Evolutionary conservation across 2,329 filamentous ascomycete species (phyloP).

Genomic region (Alternaria triticina): DNA sequence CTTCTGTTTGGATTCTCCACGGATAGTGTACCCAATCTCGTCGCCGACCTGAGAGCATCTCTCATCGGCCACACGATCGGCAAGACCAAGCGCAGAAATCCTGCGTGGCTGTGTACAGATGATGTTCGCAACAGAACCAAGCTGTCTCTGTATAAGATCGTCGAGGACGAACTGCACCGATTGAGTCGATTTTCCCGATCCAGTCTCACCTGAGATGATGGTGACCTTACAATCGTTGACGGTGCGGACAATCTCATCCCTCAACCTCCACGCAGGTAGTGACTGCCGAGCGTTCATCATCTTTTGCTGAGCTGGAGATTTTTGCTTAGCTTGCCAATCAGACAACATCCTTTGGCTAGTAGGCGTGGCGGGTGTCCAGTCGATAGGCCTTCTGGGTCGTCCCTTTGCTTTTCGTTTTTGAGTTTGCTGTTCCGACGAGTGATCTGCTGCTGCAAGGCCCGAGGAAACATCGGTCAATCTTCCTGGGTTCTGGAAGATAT

Average conservation of each 20-base stretch:
- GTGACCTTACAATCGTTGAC: conserved; percentile 84
- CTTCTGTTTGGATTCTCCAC: conserved; percentile 82
- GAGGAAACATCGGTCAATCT: conserved; percentile 83
- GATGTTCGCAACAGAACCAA: conserved; percentile 83
- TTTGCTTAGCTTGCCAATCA: conserved; percentile 74
- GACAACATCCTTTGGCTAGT: conserved; percentile 65
- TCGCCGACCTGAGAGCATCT: conserved; percentile 80
- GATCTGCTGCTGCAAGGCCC: conserved; percentile 65
- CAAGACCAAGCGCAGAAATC: conserved; percentile 91
- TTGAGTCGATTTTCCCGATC: conserved; percentile 95
- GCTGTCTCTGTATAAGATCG: conserved; percentile 77
- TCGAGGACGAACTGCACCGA: conserved; percentile 96
- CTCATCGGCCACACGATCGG: conserved; percentile 93
- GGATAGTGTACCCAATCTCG: conserved; percentile 90
- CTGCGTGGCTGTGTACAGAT: conserved; percentile 94
- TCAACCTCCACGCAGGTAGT: conserved; percentile 87
- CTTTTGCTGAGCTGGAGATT: conserved; percentile 68
- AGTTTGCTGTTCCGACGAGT: conserved; percentile 25
- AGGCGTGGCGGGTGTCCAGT: conserved; percentile 65
- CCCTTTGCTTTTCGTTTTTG: conserved; percentile 27
- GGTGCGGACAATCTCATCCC: conserved; percentile 75
- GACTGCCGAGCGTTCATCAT: conserved; percentile 76
- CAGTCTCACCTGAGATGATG: conserved; percentile 96
- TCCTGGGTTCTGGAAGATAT: conserved; percentile 84
- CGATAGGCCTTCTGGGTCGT: conserved; percentile 60